A percentile compares a stretch with the other conserved stretches of the same genome.
Evolutionary conservation across 345 rosid species (phyloP).

Genomic region (Moringa oleifera): DNA sequence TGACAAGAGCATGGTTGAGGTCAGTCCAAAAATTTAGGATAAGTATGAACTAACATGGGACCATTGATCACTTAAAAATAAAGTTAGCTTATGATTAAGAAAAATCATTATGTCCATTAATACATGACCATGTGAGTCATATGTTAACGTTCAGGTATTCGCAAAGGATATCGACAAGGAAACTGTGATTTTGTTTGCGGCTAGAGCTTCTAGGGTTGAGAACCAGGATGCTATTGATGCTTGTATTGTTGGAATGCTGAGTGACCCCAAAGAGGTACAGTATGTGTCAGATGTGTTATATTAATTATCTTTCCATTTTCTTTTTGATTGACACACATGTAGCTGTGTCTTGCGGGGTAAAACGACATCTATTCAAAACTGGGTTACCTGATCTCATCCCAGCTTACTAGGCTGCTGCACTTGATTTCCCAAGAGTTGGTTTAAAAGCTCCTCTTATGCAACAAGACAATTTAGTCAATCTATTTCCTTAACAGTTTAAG

Average conservation of each 20-base stretch:
- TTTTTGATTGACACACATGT: neutral
- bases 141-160: constrained; percentile 14
- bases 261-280: constrained; percentile 23
- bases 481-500: neutral
- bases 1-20: constrained; percentile 73
- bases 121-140: neutral
- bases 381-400: neutral
- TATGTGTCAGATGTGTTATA: neutral
- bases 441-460: neutral
- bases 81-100: neutral
- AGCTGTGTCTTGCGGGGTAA: neutral
- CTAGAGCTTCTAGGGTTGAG: constrained; percentile 81
- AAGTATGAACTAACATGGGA: neutral
- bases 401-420: neutral
- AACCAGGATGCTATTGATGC: constrained; percentile 71
- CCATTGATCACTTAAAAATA: neutral
- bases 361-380: neutral
- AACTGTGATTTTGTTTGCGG: constrained; percentile 48
- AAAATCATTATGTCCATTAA: neutral
- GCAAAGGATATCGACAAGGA: constrained; percentile 60
- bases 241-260: constrained; percentile 32
- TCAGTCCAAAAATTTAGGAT: constrained; percentile 1
- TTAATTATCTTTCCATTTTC: too few species aligned
- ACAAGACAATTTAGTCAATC: neutral
- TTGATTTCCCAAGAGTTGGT: neutral